A percentile compares a stretch with the other conserved stretches of the same genome.
Conservation (phyloP, 768 basidiomycete genomes). For the Epithele typhae region DNA sequence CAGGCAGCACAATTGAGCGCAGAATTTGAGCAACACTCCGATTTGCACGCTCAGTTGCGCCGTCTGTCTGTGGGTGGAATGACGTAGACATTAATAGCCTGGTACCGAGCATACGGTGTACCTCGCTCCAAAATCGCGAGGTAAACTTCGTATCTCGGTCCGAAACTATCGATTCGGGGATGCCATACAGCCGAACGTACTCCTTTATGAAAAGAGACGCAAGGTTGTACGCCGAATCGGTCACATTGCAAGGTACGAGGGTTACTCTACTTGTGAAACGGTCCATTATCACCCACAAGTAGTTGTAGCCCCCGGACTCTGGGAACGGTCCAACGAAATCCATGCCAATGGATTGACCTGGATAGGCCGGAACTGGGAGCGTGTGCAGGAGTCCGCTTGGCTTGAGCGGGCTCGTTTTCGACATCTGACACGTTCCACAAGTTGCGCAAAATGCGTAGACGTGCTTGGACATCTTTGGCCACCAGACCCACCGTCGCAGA, state of each 20-base stretch:
- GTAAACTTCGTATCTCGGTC: constrained; percentile 33
- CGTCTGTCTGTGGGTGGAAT: constrained; percentile 31
- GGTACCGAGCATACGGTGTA: constrained; percentile 15
- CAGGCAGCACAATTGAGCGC: constrained; percentile 1
- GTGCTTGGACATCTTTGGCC: constrained; percentile 19
- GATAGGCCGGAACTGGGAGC: constrained; percentile 26
- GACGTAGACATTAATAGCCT: constrained; percentile 25
- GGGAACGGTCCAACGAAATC: constrained; percentile 38
- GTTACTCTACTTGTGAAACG: constrained; percentile 20
- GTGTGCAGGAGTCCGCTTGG: constrained; percentile 30
- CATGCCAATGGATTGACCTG: constrained; percentile 35
- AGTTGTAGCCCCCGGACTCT: constrained; percentile 21
- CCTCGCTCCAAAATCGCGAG: constrained; percentile 30
- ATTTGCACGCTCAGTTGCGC: constrained; percentile 15
- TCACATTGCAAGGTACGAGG: constrained; percentile 11
- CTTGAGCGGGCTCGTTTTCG: too few species aligned
- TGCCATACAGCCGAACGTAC: constrained; percentile 19
- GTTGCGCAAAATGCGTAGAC: constrained; percentile 18
- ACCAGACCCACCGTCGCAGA: constrained; percentile 33
- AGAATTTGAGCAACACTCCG: constrained; percentile 14
- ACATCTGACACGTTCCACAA: constrained; percentile 20
- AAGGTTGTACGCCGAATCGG: constrained; percentile 12
- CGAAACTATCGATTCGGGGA: constrained; percentile 21
- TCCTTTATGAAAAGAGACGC: constrained; percentile 15
- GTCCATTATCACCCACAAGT: constrained; percentile 21